Evolutionary conservation across 257 asterid genomes (phyloP), one percentile per base, ranked within the genome.

Genomic region (Lithospermum erythrorhizon): DNA sequence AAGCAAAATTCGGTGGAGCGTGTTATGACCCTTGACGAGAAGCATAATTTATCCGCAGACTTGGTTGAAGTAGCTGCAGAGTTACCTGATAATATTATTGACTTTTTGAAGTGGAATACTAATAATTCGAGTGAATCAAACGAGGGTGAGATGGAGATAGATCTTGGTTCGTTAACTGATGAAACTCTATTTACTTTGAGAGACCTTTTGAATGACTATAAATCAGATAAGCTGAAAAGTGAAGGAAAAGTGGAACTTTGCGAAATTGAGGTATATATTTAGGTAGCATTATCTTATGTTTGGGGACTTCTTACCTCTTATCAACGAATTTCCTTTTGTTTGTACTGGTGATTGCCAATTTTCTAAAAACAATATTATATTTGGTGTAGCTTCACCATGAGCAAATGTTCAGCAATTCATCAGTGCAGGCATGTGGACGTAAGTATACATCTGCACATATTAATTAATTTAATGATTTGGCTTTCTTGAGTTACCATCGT

Each of bases 71-170:
- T 71, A 32, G 52, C 83, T 55, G 79, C 78, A 18, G 95, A 87
- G 21, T 71, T 87, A 65, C 98, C 98, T 54, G 95, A 85, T 48
- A 74, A 64, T 70, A 83, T 85, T 52, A 67, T 91, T 55, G 85
- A 76, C 53, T 91, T 87, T 71, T 61, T 87, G 77, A 83, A 78
- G 66, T 80, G 74, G 73, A 76, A 77, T 73, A 67, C 86, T 68
- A 57, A 67, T 27, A 77, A 70, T 64, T 62, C 80, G 61, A 71
- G 73, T 72, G 80, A 85, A 74, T 82, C 70, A 22, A 69, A 68
- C 23, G 96, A 87, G 62, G 95, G 86, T 57, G 96, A 87, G 84
- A 87, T 91, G 58, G 98, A 91, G 77, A 80, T 91, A 59, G 97
- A 89, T 69, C 72, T 89, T 70, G 95, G 82, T 20, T 69, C 82